Evolutionary conservation across 345 rosid genomes (phyloP).

Genomic region (Moricandia moricandioides): DNA sequence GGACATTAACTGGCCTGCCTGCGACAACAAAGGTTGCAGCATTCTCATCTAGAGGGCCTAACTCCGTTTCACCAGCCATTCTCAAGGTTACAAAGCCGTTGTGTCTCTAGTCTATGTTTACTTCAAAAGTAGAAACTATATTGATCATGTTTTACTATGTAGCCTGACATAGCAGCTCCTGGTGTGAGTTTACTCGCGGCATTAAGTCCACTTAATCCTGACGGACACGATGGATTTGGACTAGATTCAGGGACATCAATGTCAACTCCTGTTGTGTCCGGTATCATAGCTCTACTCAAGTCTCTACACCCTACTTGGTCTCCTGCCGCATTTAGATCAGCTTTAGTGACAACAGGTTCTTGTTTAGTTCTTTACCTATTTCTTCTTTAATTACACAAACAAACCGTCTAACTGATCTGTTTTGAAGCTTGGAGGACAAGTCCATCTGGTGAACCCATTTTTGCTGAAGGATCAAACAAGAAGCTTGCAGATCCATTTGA

Average conservation of each 20-base stretch:
- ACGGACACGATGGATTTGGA: background rate
- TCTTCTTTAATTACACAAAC: conserved; percentile 32
- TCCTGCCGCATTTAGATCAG: conserved; percentile 47
- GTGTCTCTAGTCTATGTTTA: background rate
- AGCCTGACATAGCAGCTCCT: conserved; percentile 51
- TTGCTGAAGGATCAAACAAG: conserved; percentile 45
- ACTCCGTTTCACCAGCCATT: conserved; percentile 52
- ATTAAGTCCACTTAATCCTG: background rate
- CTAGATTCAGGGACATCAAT: conserved; percentile 42
- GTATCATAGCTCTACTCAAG: conserved; percentile 42
- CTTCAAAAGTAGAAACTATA: background rate
- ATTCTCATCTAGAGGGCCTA: conserved; percentile 53
- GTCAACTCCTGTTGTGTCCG: conserved; percentile 43
- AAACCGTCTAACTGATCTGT: background rate
- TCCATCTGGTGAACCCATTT: conserved; percentile 47
- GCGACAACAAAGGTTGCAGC: conserved; percentile 34
- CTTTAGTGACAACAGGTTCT: conserved; percentile 50
- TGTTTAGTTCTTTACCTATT: background rate
- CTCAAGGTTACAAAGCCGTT: conserved; percentile 43
- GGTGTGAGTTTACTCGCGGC: conserved; percentile 42
- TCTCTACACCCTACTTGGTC: conserved; percentile 41
- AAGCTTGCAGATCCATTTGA: conserved; percentile 61
- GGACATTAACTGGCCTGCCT: conserved; percentile 32
- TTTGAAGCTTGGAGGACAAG: conserved; percentile 36
- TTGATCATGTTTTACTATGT: background rate